Evolutionary conservation across 2,329 filamentous ascomycete species (phyloP).

Genomic region (Tolypocladium album): DNA sequence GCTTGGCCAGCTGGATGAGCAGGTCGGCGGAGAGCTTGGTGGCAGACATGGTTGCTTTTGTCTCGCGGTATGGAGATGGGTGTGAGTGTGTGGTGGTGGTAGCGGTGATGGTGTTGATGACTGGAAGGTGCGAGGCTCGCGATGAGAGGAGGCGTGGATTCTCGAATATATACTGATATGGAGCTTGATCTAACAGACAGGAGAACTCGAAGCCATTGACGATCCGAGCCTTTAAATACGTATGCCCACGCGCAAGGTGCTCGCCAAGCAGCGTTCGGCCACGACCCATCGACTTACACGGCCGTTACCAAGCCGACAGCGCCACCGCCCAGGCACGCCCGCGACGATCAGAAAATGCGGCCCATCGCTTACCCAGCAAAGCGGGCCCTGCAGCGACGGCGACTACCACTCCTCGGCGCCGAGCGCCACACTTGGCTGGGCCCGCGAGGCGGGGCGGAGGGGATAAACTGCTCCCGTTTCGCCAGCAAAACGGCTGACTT

Average conservation of each 20-base stretch:
- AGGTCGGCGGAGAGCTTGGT: conserved; percentile 30
- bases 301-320: background rate
- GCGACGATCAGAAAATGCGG: background rate
- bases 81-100: too few relatives aligned
- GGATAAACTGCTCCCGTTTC: too few relatives aligned
- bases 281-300: background rate
- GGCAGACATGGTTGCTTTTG: conserved; percentile 28
- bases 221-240: background rate
- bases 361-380: background rate
- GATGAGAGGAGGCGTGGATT: background rate
- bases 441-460: too few relatives aligned
- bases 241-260: background rate
- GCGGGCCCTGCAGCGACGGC: background rate
- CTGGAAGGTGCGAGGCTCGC: background rate
- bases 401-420: too few relatives aligned
- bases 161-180: background rate
- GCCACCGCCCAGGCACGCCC: background rate
- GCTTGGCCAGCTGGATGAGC: conserved; percentile 54
- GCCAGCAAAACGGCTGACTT: too few relatives aligned
- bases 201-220: background rate
- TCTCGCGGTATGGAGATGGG: too few relatives aligned
- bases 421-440: too few relatives aligned
- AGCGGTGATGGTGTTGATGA: background rate
- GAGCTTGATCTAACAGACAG: background rate
- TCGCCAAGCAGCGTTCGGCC: background rate